Evolutionary conservation across 805 yeast species (phyloP), one percentile per base, ranked within the genome.

Genomic region (Yamadazyma olivae): DNA sequence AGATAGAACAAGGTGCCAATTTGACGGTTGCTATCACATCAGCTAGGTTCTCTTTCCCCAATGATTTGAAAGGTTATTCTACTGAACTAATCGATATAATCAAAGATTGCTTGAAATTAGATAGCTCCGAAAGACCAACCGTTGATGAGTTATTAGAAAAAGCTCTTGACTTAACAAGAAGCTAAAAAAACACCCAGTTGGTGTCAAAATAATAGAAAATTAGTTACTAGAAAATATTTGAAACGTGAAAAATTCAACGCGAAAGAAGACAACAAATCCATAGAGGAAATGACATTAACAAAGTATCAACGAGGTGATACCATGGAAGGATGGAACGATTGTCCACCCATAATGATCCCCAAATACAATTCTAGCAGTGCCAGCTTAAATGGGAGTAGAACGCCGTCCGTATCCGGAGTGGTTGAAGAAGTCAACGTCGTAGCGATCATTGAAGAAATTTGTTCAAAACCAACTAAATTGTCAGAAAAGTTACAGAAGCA

Each of bases 1-100:
- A 87, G 50, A 71, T 76, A 30, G 80, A 82, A 27, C 77, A 79
- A 40, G 97, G 97, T 12, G 96, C 95, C 4, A 84, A 82, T 45
- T 67, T 89, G 46, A 78, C 71, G 33, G 67, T 88, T 47, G 95
- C 95, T 4, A 83, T 90, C 23, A 67, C 75, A 13, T 77, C 75
- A 36, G 93, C 87, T 1, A 75, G 67, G 35, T 88, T 71, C 59
- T 52, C 64, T 17, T 71, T 81, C 45, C 90, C 93, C 2, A 44
- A 53, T 4, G 50, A 61, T 36, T 73, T 76, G 8, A 57, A 46
- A 42, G 63, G 54, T 1, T 88, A 82, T 56, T 71, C 83, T 2
- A 66, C 66, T 0, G 76, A 64, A 4, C 64, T 87, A 30, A 69
- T 81, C 38, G 70, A 66, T 1, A 44, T 89, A 29, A 78, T 90